phyloP scores from a whole-genome alignment of 345 rosid genomes.

The Salix brachista region DNA sequence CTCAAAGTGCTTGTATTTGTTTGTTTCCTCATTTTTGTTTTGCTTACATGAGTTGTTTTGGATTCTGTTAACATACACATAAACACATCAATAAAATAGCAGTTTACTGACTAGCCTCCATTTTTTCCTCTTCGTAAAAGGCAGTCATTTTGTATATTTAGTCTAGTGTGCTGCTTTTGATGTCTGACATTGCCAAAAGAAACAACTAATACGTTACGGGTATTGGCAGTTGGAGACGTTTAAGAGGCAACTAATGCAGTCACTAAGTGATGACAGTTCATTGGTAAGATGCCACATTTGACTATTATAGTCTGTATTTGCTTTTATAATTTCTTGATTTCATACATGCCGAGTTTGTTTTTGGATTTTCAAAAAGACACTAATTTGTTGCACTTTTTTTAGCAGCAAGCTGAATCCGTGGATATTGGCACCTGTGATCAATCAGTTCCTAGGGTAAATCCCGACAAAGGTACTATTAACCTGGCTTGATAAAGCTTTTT shows the following conservation, averaged over 20 bases:
- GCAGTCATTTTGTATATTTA: neutral
- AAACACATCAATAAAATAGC: neutral
- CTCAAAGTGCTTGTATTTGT: neutral
- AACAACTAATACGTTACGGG: neutral
- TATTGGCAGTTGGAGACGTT: conserved; percentile 70
- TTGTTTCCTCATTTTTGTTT: neutral
- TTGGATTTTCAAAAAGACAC: neutral
- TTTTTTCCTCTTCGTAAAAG: neutral
- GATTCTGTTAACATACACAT: neutral
- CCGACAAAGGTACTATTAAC: conserved; percentile 46
- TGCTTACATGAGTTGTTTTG: neutral
- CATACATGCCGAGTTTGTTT: neutral
- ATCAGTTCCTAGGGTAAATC: conserved; percentile 51
- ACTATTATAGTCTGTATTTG: neutral
- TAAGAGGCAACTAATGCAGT: conserved; percentile 90
- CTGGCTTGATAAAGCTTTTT: neutral
- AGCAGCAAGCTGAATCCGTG: conserved; percentile 55
- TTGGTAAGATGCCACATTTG: conserved; percentile 45
- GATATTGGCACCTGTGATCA: conserved; percentile 66
- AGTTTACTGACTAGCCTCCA: neutral
- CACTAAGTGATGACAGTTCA: conserved; percentile 66
- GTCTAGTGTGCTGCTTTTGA: neutral
- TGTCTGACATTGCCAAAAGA: no score
- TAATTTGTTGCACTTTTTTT: neutral
- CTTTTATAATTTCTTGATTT: neutral